Evolutionary conservation across 1,284 basidiomycete species (phyloP), one percentile per base, ranked within the genome.

Genomic region (Pterula multifida): DNA sequence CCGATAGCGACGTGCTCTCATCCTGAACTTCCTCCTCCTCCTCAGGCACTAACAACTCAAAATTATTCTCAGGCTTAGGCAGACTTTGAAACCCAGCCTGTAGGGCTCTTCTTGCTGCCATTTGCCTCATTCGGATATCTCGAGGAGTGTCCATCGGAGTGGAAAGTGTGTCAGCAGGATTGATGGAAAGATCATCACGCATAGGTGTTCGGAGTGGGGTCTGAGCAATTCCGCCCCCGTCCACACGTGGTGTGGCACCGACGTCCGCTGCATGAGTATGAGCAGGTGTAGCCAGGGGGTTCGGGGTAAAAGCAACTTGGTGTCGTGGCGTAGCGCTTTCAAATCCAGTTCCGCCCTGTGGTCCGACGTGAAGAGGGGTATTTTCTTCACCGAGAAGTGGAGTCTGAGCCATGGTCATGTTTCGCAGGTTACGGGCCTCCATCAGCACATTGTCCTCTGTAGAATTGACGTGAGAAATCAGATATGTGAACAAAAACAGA

Each of bases 311-410:
- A 0, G 88, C 78, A 15, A 88, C 81, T 57, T 83, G 79, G 57
- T 90, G 87, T n/a, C 79, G 81, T 22, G 95, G 94, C 1, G 92
- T 95, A 0, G 91, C 92, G 39, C 39, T 17, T 61, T 90, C 90
- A 61, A 90, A 95, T 1, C 93, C 94, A 3, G 90, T 92, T 12
- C 89, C 89, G 17, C 80, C 83, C 23, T 72, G 75, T 13, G 76
- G 69, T 6, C 73, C 72, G n/a, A 72, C 69, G 61, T 91, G 92
- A 54, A 97, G 63, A 1, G 92, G 92, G 0, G 91, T 95, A 64
- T 98, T 98, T 66, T 96, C 94, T 51, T 98, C 92, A 11, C 96
- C 96, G 3, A 98, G 77, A 2, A 99, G 71, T 15, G 96, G 96
- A 0, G 96, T 99, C 68, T 98, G 95, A 4, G 81, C 77, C 48